phyloP scores from a whole-genome alignment of 352 stramenopile species.

The Phytopythium aichiense region DNA sequence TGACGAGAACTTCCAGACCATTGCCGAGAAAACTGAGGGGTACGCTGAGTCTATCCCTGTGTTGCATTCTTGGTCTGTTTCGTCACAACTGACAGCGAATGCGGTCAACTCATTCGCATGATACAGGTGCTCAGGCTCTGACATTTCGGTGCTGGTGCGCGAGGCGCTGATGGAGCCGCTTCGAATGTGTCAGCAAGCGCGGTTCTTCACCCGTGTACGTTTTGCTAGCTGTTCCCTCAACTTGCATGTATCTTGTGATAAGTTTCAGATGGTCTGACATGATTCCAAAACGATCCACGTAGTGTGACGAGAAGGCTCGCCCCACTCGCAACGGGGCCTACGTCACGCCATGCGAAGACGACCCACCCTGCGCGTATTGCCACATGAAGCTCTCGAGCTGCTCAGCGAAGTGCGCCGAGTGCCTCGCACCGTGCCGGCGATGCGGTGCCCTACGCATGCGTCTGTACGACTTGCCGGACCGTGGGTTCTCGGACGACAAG shows the following conservation, averaged over 20 bases:
- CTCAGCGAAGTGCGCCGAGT: conserved; percentile 53
- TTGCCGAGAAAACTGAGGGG: conserved; percentile 93
- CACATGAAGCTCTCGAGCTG: conserved; percentile 88
- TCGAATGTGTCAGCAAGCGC: conserved; percentile 95
- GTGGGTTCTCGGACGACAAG: conserved; percentile 82
- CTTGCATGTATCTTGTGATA: not conserved
- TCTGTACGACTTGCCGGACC: conserved; percentile 78
- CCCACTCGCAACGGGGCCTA: conserved; percentile 56
- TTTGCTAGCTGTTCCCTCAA: not conserved
- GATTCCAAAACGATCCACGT: not conserved
- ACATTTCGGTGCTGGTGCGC: conserved; percentile 96
- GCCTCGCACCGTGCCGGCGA: conserved; percentile 60
- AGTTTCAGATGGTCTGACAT: not conserved
- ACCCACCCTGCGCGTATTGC: conserved; percentile 83
- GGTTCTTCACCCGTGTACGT: conserved; percentile 82
- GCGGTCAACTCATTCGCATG: not conserved
- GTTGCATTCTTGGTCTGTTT: not conserved
- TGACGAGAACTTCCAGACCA: conserved; percentile 91
- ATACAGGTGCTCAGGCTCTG: conserved; percentile 88
- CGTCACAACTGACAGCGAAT: not conserved
- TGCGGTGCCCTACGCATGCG: conserved; percentile 82
- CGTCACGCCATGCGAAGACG: conserved; percentile 79
- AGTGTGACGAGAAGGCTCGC: conserved; percentile 80
- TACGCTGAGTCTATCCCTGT: conserved; percentile 23
- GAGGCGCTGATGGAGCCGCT: conserved; percentile 98